Percentiles rank a stretch among this genome's conserved stretches.
Conservation (phyloP, 176 grass and related monocot genomes). For the Musa beccarii region DNA sequence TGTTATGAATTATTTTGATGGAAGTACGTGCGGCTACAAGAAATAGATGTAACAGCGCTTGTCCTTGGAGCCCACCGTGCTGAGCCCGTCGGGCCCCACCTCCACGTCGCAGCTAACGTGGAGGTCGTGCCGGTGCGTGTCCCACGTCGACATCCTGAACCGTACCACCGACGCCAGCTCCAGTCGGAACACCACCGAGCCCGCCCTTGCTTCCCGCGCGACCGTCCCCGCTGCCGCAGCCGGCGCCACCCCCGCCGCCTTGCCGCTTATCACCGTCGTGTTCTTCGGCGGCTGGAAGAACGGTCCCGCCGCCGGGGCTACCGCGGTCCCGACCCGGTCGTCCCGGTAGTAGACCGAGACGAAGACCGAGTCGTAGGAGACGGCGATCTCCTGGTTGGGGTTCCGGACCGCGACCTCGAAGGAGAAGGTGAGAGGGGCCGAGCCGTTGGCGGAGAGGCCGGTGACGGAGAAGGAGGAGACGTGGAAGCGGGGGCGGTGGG, state of each 20-base stretch:
- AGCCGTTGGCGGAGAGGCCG: slow-evolving; percentile 22
- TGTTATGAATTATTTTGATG: no score
- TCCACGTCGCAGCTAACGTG: slow-evolving; percentile 59
- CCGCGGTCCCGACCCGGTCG: slow-evolving; percentile 27
- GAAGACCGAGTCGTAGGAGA: slow-evolving; percentile 48
- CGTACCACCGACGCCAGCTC: slow-evolving; percentile 46
- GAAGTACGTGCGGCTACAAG: slow-evolving; percentile 17
- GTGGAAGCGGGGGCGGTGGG: slow-evolving; percentile 83
- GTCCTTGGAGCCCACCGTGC: slow-evolving; percentile 31
- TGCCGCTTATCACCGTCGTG: slow-evolving; percentile 29
- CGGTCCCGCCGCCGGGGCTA: slow-evolving; percentile 27
- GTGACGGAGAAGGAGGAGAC: slow-evolving; percentile 42
- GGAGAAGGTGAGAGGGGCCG: slow-evolving; percentile 6
- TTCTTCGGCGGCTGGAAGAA: slow-evolving; percentile 51
- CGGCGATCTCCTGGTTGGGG: slow-evolving; percentile 53
- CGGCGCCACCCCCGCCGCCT: slow-evolving; percentile 19
- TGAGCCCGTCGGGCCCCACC: slow-evolving; percentile 41
- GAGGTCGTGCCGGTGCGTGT: slow-evolving; percentile 41
- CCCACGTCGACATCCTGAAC: slow-evolving; percentile 50
- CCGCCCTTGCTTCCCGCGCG: slow-evolving; percentile 22
- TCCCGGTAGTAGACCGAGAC: slow-evolving; percentile 43
- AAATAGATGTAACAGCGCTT: slow-evolving; percentile 60
- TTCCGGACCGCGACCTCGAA: slow-evolving; percentile 50
- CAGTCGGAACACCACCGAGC: slow-evolving; percentile 37
- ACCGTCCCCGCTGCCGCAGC: slow-evolving; percentile 5